Percentiles rank a stretch among this genome's conserved stretches.
Evolutionary conservation across 2,329 filamentous ascomycete genomes (phyloP).

Genomic region (Monilinia vaccinii-corymbosi): DNA sequence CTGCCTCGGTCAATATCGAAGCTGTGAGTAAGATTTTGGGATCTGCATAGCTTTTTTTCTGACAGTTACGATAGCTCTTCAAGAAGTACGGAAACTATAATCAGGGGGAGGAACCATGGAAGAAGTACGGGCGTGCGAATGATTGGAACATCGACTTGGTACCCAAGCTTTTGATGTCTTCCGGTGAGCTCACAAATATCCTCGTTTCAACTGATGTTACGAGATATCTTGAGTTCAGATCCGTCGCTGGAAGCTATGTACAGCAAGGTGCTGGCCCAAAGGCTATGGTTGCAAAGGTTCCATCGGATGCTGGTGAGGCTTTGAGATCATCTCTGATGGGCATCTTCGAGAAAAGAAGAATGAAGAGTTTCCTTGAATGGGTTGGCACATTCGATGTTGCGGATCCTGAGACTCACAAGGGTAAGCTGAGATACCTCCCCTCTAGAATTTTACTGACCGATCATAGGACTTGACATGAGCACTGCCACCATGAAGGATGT

Average conservation of each 20-base stretch:
- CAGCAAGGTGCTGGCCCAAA: constrained; percentile 77
- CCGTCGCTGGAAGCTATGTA: constrained; percentile 92
- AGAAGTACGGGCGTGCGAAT: constrained; percentile 91
- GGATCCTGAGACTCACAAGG: constrained; percentile 81
- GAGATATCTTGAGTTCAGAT: constrained; percentile 84
- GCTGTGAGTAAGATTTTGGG: constrained; percentile 47
- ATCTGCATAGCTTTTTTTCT: constrained; percentile 21
- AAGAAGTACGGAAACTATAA: constrained; percentile 86
- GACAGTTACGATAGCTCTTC: constrained; percentile 60
- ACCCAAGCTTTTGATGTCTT: constrained; percentile 97
- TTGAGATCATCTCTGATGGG: constrained; percentile 92
- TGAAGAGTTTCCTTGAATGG: constrained; percentile 96
- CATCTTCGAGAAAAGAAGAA: constrained; percentile 92
- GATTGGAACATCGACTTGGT: constrained; percentile 99
- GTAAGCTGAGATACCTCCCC: constrained; percentile 40
- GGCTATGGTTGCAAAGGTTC: constrained; percentile 93
- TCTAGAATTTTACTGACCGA: constrained; percentile 19
- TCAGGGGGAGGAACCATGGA: constrained; percentile 83
- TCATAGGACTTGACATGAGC: constrained; percentile 66
- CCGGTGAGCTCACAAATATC: constrained; percentile 96
- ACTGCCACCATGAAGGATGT: constrained; percentile 92
- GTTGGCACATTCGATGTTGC: constrained; percentile 76
- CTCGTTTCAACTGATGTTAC: constrained; percentile 92
- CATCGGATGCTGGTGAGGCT: constrained; percentile 84
- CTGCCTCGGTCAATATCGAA: constrained; percentile 94